Evolutionary conservation across 371 early-diverging fungal genomes (phyloP).

Genomic region (Nematocida ausubeli): DNA sequence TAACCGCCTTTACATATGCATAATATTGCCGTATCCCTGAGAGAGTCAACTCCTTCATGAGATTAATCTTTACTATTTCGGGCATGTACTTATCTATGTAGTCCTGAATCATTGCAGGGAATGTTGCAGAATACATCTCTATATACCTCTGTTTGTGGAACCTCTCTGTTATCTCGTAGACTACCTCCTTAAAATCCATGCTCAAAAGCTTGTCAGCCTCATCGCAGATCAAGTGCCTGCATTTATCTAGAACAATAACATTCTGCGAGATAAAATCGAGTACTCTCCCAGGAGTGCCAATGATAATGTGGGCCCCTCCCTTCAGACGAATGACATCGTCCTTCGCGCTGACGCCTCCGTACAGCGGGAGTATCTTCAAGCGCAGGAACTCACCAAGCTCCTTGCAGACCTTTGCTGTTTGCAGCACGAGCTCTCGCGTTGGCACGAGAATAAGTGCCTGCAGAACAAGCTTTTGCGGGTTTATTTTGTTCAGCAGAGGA

Average conservation of each 20-base stretch:
- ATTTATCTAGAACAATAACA: constrained; percentile 44
- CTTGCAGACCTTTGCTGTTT: constrained; percentile 67
- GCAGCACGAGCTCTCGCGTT: constrained; percentile 79
- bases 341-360: constrained; percentile 88
- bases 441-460: constrained; percentile 81
- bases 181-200: constrained; percentile 86
- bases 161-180: constrained; percentile 79
- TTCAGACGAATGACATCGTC: constrained; percentile 89
- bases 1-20: constrained; percentile 88
- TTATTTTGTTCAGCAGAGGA: constrained; percentile 83
- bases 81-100: constrained; percentile 85
- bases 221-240: constrained; percentile 85
- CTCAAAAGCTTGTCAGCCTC: constrained; percentile 94
- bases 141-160: constrained; percentile 82
- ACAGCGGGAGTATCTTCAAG: constrained; percentile 63
- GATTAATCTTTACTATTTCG: constrained; percentile 89
- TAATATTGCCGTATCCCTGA: constrained; percentile 94
- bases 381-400: constrained; percentile 33
- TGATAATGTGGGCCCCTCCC: constrained; percentile 77
- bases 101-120: constrained; percentile 84
- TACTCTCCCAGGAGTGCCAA: constrained; percentile 92
- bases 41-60: constrained; percentile 94
- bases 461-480: constrained; percentile 73
- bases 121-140: constrained; percentile 90
- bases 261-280: constrained; percentile 71